phyloP scores from a whole-genome alignment of 73 alveolate genomes.

The Tetrahymena borealis region DNA sequence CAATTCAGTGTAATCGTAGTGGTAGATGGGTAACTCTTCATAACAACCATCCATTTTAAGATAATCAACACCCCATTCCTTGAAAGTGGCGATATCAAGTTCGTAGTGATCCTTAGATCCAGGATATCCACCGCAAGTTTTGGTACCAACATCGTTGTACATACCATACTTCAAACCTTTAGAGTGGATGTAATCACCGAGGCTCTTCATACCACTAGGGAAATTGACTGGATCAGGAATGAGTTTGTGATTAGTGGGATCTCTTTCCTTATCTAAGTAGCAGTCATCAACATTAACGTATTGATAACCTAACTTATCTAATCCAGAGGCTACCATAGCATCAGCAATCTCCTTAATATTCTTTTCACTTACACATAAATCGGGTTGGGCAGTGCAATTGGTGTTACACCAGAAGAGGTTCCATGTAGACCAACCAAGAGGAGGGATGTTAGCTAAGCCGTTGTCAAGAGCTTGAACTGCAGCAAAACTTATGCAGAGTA shows the following conservation, averaged over 20 bases:
- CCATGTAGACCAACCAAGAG: slow-evolving; percentile 83
- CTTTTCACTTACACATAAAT: slow-evolving; percentile 40
- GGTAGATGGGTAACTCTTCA: slow-evolving; percentile 36
- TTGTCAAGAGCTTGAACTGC: slow-evolving; percentile 41
- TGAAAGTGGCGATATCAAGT: slow-evolving; percentile 66
- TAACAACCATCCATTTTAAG: slow-evolving; percentile 78
- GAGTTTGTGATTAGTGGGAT: slow-evolving; percentile 41
- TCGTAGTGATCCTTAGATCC: slow-evolving; percentile 69
- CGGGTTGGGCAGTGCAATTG: background rate
- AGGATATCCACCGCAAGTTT: slow-evolving; percentile 73
- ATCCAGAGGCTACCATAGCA: slow-evolving; percentile 50
- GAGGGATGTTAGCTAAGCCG: slow-evolving; percentile 71
- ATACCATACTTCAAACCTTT: slow-evolving; percentile 68
- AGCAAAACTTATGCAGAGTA: background rate
- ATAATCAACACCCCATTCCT: slow-evolving; percentile 81
- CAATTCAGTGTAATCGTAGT: background rate
- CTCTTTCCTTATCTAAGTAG: slow-evolving; percentile 62
- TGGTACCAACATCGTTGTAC: slow-evolving; percentile 77
- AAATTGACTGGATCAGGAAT: slow-evolving; percentile 54
- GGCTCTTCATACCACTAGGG: slow-evolving; percentile 74
- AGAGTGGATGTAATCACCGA: slow-evolving; percentile 73
- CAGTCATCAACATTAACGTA: slow-evolving; percentile 84
- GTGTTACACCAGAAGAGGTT: slow-evolving; percentile 63
- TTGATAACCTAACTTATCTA: slow-evolving; percentile 59
- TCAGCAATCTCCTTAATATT: slow-evolving; percentile 56